These are phyloP conservation scores for Fusarium sp. DNA, from an alignment of 2,329 filamentous ascomycete genomes.

Conservation along the genomic window DNA sequence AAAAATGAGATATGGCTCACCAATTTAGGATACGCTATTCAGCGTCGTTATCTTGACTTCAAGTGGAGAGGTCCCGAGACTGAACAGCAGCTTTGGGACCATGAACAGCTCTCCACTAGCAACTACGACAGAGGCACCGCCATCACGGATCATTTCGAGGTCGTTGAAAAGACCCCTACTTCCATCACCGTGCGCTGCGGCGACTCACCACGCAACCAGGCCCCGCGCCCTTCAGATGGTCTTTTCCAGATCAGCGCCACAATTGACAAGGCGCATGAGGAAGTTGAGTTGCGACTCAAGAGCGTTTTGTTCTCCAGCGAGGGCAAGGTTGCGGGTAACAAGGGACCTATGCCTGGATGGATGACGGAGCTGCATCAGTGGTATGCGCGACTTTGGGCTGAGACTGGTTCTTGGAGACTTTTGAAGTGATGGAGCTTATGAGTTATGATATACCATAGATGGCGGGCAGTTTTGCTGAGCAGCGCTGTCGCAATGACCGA, in stretches of 20 bases:
- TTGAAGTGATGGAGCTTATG: slow-evolving; percentile 44
- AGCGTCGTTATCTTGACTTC: slow-evolving; percentile 68
- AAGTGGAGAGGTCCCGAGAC: slow-evolving; percentile 71
- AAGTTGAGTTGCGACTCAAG: slow-evolving; percentile 75
- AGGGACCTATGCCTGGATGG: slow-evolving; percentile 48
- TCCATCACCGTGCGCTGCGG: slow-evolving; percentile 74
- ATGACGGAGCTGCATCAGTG: slow-evolving; percentile 53
- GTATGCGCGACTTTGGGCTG: slow-evolving; percentile 57
- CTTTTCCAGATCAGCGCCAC: slow-evolving; percentile 74
- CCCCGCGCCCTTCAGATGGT: slow-evolving; percentile 70
- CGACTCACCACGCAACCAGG: slow-evolving; percentile 70
- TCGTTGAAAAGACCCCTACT: slow-evolving; percentile 71
- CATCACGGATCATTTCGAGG: slow-evolving; percentile 79
- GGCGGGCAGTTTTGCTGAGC: neutral
- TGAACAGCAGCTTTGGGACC: slow-evolving; percentile 73
- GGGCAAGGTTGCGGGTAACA: slow-evolving; percentile 51
- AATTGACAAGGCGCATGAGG: slow-evolving; percentile 68
- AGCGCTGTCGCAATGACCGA: neutral
- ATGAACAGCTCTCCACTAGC: slow-evolving; percentile 64
- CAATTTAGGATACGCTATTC: slow-evolving; percentile 65
- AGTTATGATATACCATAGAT: slow-evolving; percentile 17
- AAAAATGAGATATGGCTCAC: neutral
- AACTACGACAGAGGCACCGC: slow-evolving; percentile 72
- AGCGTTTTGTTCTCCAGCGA: slow-evolving; percentile 68
- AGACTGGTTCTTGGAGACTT: slow-evolving; percentile 55